phyloP scores from a whole-genome alignment of 768 basidiomycete genomes.

The Suillus luteus region DNA sequence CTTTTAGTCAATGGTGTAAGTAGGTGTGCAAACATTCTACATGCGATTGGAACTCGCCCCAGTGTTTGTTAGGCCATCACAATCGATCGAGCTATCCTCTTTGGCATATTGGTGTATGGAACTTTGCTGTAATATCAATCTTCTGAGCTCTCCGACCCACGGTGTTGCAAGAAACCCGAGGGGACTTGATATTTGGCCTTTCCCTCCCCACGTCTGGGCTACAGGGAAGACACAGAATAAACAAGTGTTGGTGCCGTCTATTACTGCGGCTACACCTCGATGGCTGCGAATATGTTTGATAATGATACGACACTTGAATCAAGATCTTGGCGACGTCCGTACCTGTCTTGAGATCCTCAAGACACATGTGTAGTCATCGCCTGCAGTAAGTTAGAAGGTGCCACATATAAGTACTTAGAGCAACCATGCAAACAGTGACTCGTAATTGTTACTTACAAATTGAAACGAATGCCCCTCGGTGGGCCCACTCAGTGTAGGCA shows the following conservation, averaged over 20 bases:
- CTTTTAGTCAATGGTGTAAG: not conserved
- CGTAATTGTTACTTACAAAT: not conserved
- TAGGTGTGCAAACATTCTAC: not conserved
- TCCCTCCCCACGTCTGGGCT: not conserved
- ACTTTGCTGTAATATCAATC: not conserved
- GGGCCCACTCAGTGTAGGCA: not conserved
- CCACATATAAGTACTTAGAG: not conserved
- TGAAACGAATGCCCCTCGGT: not conserved
- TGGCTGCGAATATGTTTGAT: not conserved
- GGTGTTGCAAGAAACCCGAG: not conserved
- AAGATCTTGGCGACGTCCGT: not conserved
- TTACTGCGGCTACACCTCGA: not conserved
- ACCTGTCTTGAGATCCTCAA: not conserved
- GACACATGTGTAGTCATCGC: not conserved
- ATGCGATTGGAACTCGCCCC: not conserved
- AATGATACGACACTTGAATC: not conserved
- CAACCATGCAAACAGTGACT: not conserved
- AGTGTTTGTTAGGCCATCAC: not conserved
- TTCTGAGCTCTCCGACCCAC: not conserved
- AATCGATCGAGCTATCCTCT: not conserved
- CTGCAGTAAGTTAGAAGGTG: not conserved
- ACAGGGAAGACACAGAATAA: not conserved
- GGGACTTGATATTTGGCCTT: not conserved
- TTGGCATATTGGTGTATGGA: not conserved
- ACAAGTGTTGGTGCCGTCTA: not conserved